Evolutionary conservation across 2,329 filamentous ascomycete species (phyloP).

Genomic region (Mycosphaerella arachidis): DNA sequence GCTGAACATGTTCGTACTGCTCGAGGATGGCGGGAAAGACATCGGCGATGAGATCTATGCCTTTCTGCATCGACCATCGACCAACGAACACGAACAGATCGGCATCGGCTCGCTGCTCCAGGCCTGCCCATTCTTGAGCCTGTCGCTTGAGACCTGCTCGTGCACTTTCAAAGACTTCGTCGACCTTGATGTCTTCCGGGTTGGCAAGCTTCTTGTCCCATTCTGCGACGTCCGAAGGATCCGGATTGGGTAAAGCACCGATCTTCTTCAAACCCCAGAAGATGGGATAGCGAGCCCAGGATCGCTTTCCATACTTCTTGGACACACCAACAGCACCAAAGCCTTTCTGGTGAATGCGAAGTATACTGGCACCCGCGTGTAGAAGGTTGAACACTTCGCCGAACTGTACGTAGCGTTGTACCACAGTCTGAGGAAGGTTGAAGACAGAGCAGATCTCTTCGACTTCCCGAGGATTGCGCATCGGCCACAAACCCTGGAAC

Average conservation of each 20-base stretch:
- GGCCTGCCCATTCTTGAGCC: slow-evolving; percentile 63
- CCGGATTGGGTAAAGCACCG: slow-evolving; percentile 60
- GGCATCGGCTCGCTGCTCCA: slow-evolving; percentile 57
- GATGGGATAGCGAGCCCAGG: slow-evolving; percentile 63
- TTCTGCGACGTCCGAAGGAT: slow-evolving; percentile 59
- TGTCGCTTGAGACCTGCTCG: slow-evolving; percentile 54
- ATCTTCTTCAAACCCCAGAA: slow-evolving; percentile 64
- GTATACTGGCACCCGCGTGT: slow-evolving; percentile 62
- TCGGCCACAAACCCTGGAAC: slow-evolving; percentile 65
- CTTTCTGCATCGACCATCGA: slow-evolving; percentile 66
- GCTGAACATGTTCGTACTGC: slow-evolving; percentile 54
- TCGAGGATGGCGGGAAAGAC: slow-evolving; percentile 62
- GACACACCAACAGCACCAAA: slow-evolving; percentile 65
- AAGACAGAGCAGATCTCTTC: slow-evolving; percentile 62
- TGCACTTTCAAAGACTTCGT: slow-evolving; percentile 51
- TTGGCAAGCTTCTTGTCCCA: slow-evolving; percentile 54
- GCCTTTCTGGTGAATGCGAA: slow-evolving; percentile 62
- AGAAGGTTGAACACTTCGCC: slow-evolving; percentile 66
- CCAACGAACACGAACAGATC: slow-evolving; percentile 66
- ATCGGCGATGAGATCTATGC: slow-evolving; percentile 64
- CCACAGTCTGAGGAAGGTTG: slow-evolving; percentile 55
- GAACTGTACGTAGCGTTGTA: slow-evolving; percentile 60
- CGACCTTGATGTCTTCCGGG: slow-evolving; percentile 48
- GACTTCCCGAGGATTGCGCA: slow-evolving; percentile 57
- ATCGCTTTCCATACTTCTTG: slow-evolving; percentile 64